Conservation (phyloP, 306 rosid species). For the Vigna angularis region DNA sequence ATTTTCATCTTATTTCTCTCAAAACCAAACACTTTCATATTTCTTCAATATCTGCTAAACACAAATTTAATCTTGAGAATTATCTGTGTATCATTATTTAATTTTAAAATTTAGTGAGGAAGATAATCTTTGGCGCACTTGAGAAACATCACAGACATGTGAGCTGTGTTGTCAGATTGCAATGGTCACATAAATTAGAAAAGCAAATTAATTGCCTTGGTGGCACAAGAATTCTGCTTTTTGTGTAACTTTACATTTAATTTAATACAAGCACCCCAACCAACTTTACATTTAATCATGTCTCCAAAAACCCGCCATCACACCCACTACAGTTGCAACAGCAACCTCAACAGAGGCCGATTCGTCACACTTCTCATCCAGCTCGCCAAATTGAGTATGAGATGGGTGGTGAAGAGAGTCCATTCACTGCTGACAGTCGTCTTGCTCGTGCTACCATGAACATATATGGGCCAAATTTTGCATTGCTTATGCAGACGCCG, state of each 20-base stretch:
- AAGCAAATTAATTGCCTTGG: slow-evolving; percentile 17
- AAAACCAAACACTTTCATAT: too few species aligned
- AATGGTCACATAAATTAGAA: slow-evolving; percentile 22
- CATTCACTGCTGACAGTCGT: slow-evolving; percentile 58
- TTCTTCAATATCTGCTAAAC: too few species aligned
- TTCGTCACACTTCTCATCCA: slow-evolving; percentile 60
- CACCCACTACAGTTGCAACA: slow-evolving; percentile 61
- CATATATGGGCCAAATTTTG: too few species aligned
- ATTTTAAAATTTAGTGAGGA: too few species aligned
- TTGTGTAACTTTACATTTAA: slow-evolving; percentile 38
- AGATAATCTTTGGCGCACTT: too few species aligned
- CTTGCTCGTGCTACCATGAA: too few species aligned
- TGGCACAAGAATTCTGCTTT: slow-evolving; percentile 42
- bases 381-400: slow-evolving; percentile 82
- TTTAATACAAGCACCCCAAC: background rate
- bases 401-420: slow-evolving; percentile 89
- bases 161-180: background rate
- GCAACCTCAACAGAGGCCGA: slow-evolving; percentile 62
- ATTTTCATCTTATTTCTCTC: too few species aligned
- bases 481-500: too few species aligned
- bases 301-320: slow-evolving; percentile 64
- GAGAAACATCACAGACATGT: background rate
- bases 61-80: too few species aligned
- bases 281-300: slow-evolving; percentile 39
- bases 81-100: too few species aligned